Evolutionary conservation across 192 early-diverging fungal species (phyloP).

Genomic region (Umbelopsis isabellina): DNA sequence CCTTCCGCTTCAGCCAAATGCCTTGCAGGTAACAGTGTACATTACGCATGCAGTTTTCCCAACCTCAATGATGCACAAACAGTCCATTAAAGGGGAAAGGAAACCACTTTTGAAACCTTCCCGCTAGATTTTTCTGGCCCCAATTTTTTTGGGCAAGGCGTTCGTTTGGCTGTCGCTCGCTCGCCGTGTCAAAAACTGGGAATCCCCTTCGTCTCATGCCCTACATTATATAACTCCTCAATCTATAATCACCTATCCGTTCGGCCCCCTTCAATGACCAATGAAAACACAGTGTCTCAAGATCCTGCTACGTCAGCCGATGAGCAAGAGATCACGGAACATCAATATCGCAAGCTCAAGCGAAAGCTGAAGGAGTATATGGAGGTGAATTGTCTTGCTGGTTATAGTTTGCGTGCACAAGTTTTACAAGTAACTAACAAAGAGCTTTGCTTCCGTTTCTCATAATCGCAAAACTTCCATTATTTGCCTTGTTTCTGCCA

Average conservation of each 20-base stretch:
- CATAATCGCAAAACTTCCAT: too few relatives aligned
- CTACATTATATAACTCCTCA: constrained; percentile 3
- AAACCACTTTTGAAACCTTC: too few relatives aligned
- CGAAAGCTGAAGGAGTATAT: neutral
- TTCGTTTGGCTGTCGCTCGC: too few relatives aligned
- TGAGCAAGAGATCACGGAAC: neutral
- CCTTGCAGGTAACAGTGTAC: too few relatives aligned
- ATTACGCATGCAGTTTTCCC: too few relatives aligned
- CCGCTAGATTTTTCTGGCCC: too few relatives aligned
- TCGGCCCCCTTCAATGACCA: neutral
- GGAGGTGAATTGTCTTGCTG: constrained; percentile 1
- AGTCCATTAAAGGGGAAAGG: too few relatives aligned
- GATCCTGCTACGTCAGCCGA: constrained; percentile 2
- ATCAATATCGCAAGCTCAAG: constrained; percentile 16
- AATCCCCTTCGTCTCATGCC: neutral
- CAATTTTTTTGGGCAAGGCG: too few relatives aligned
- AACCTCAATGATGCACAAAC: too few relatives aligned
- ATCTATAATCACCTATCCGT: neutral
- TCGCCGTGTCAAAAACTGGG: too few relatives aligned
- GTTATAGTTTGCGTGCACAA: neutral
- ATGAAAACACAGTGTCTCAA: neutral
- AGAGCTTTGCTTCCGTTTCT: neutral
- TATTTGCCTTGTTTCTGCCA: too few relatives aligned
- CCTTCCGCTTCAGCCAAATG: too few relatives aligned
- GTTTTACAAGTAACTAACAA: neutral